Evolutionary conservation across 305 asterid species (phyloP).

Genomic region (Rubia peregrina): DNA sequence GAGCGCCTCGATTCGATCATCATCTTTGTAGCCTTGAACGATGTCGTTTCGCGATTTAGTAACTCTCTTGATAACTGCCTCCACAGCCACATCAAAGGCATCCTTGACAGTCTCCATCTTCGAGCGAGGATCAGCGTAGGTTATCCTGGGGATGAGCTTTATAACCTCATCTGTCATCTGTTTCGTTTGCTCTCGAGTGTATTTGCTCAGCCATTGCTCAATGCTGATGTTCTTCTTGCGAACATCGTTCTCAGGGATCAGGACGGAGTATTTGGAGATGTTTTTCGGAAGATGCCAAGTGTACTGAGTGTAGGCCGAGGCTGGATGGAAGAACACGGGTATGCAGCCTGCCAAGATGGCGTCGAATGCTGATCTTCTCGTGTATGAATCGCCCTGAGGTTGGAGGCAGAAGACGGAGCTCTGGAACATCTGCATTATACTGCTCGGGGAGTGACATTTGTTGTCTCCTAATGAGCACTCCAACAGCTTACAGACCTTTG

Average conservation of each 20-base stretch:
- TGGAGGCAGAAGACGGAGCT: conserved; percentile 71
- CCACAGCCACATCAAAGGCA: conserved; percentile 73
- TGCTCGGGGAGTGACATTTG: conserved; percentile 72
- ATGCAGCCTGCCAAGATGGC: conserved; percentile 85
- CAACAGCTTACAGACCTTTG: conserved; percentile 41
- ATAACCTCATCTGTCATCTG: conserved; percentile 70
- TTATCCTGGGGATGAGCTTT: conserved; percentile 60
- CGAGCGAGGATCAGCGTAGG: conserved; percentile 72
- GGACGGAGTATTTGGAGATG: conserved; percentile 53
- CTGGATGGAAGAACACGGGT: conserved; percentile 86
- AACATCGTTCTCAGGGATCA: conserved; percentile 61
- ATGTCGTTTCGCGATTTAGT: conserved; percentile 59
- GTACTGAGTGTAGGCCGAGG: conserved; percentile 79
- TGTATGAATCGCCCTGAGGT: conserved; percentile 81
- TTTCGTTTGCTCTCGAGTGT: conserved; percentile 46
- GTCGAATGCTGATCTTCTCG: conserved; percentile 84
- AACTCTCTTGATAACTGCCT: conserved; percentile 54
- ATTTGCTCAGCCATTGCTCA: conserved; percentile 47
- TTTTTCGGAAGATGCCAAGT: conserved; percentile 81
- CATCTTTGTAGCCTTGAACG: conserved; percentile 44
- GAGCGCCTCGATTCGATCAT: conserved; percentile 44
- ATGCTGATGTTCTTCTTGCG: conserved; percentile 43
- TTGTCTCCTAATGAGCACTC: conserved; percentile 67
- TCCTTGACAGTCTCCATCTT: conserved; percentile 60
- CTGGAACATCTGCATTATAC: conserved; percentile 77